These are phyloP conservation scores for Salix exigua DNA, from an alignment of 345 rosid species.

Conservation along the genomic window DNA sequence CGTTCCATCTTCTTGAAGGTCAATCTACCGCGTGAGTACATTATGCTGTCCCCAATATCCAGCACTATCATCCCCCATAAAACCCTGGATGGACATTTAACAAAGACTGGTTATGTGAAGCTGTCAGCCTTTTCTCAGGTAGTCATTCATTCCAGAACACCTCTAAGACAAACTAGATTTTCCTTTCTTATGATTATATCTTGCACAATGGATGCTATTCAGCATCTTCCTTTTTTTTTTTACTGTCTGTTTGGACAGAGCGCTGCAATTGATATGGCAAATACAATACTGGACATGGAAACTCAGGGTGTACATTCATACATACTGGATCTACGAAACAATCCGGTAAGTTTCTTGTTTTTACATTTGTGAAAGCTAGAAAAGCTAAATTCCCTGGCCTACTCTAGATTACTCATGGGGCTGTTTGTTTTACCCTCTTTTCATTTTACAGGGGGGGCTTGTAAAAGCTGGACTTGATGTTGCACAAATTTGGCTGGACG, in stretches of 20 bases:
- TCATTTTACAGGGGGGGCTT: slow-evolving; percentile 70
- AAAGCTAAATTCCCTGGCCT: background rate
- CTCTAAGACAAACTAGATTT: background rate
- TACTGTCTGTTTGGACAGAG: slow-evolving; percentile 38
- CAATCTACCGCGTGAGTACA: slow-evolving; percentile 66
- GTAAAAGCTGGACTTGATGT: slow-evolving; percentile 91
- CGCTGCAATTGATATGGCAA: slow-evolving; percentile 75
- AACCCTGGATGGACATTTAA: slow-evolving; percentile 54
- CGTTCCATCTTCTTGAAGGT: slow-evolving; percentile 45
- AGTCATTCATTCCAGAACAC: background rate
- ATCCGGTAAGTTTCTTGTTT: slow-evolving; percentile 47
- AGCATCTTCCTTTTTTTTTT: background rate
- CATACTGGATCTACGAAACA: slow-evolving; percentile 81
- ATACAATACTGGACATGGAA: slow-evolving; percentile 71
- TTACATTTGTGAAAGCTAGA: background rate
- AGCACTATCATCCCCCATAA: slow-evolving; percentile 79
- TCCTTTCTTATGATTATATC: background rate
- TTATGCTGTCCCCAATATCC: slow-evolving; percentile 72
- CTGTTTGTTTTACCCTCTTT: background rate
- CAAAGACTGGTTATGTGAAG: slow-evolving; percentile 79
- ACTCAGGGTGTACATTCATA: slow-evolving; percentile 67
- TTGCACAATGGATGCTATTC: background rate
- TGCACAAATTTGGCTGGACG: slow-evolving; percentile 88
- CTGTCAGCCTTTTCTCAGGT: slow-evolving; percentile 82
- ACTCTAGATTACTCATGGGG: slow-evolving; percentile 10